Evolutionary conservation across 192 early-diverging fungal species (phyloP).

Genomic region (Coemansia javaensis): DNA sequence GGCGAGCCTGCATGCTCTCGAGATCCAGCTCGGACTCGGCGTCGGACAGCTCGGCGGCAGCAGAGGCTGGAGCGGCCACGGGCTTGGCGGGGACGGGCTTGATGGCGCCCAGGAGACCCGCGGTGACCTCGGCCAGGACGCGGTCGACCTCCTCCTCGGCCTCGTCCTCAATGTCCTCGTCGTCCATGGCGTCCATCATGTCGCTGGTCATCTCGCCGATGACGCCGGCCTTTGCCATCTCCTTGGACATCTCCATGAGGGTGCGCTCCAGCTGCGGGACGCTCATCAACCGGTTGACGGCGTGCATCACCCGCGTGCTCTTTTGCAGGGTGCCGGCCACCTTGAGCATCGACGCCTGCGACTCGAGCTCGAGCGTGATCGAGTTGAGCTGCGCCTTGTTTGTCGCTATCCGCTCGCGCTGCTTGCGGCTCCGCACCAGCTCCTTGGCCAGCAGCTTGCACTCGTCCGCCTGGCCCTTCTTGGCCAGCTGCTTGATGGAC

Average conservation of each 20-base stretch:
- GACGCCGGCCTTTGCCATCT: constrained; percentile 98
- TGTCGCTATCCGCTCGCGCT: constrained; percentile 76
- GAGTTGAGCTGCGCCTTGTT: constrained; percentile 93
- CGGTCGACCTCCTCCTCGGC: constrained; percentile 85
- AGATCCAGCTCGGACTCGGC: constrained; percentile 70
- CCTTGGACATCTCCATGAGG: constrained; percentile 90
- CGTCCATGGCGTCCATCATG: constrained; percentile 79
- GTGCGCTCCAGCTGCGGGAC: constrained; percentile 77
- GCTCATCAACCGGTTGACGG: constrained; percentile 82
- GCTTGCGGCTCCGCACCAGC: constrained; percentile 70
- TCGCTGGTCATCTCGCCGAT: constrained; percentile 96
- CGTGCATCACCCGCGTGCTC: constrained; percentile 84
- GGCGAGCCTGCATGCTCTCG: constrained; percentile 80
- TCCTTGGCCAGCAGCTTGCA: constrained; percentile 80
- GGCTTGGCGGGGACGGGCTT: background rate
- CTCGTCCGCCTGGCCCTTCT: constrained; percentile 71
- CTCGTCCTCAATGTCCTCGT: constrained; percentile 87
- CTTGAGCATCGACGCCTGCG: constrained; percentile 82
- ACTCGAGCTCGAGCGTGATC: constrained; percentile 81
- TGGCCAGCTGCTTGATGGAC: constrained; percentile 78
- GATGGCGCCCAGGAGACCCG: constrained; percentile 55
- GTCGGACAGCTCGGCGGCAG: constrained; percentile 42
- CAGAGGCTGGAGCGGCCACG: constrained; percentile 10
- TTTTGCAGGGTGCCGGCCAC: constrained; percentile 83
- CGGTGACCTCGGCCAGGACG: constrained; percentile 82